Evolutionary conservation across 495 filamentous ascomycete genomes (phyloP).

Genomic region (Annulohypoxylon bovei): DNA sequence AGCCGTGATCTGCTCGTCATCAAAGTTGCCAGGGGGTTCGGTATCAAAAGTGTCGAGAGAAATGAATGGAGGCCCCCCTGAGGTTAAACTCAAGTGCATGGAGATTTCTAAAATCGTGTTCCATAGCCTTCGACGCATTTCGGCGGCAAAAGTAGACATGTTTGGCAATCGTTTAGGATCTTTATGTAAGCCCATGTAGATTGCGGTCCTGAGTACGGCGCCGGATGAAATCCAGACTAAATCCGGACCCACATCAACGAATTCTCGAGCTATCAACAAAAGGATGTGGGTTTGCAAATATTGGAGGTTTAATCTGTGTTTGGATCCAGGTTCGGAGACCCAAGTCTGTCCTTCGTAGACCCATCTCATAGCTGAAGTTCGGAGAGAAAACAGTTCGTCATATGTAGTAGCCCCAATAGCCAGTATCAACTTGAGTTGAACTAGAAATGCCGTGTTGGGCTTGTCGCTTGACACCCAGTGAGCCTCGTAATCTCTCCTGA

Average conservation of each 20-base stretch:
- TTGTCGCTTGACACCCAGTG: slow-evolving; percentile 50
- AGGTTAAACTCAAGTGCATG: slow-evolving; percentile 60
- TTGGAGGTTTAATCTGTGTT: slow-evolving; percentile 63
- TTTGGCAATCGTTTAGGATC: slow-evolving; percentile 60
- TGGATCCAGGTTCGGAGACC: slow-evolving; percentile 63
- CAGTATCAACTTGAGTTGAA: slow-evolving; percentile 71
- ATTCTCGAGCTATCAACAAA: slow-evolving; percentile 67
- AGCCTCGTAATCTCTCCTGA: slow-evolving; percentile 59
- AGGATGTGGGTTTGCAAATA: slow-evolving; percentile 69
- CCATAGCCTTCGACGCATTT: slow-evolving; percentile 77
- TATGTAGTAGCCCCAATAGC: slow-evolving; percentile 68
- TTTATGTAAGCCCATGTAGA: slow-evolving; percentile 70
- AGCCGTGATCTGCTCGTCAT: slow-evolving; percentile 52
- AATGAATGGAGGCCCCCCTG: slow-evolving; percentile 63
- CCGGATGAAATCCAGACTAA: slow-evolving; percentile 69
- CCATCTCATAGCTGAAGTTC: slow-evolving; percentile 67
- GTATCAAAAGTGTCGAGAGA: slow-evolving; percentile 59
- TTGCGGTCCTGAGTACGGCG: slow-evolving; percentile 64
- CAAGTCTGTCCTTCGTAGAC: slow-evolving; percentile 70
- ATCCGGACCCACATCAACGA: slow-evolving; percentile 64
- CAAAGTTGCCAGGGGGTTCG: slow-evolving; percentile 59
- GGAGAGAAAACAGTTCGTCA: slow-evolving; percentile 58
- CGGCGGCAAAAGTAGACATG: slow-evolving; percentile 61
- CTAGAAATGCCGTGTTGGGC: slow-evolving; percentile 54
- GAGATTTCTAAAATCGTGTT: slow-evolving; percentile 68